phyloP scores from a whole-genome alignment of 129 eudicot species.

The Erigeron canadensis region DNA sequence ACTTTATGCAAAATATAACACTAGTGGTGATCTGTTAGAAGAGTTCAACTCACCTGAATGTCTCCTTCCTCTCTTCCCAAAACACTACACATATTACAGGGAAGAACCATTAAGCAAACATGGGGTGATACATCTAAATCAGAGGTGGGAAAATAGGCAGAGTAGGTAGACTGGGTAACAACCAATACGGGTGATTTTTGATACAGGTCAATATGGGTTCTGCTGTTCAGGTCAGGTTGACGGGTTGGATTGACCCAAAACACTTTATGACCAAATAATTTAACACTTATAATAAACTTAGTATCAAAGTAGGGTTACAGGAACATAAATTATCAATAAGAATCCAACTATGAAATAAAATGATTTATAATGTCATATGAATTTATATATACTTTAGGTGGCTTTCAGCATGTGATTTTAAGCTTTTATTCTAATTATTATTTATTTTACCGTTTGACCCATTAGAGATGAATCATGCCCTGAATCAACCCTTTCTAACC shows the following conservation, averaged over 20 bases:
- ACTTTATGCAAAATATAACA: conserved; percentile 11
- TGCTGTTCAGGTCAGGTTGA: not conserved
- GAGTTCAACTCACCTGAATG: conserved; percentile 45
- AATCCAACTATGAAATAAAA: not conserved
- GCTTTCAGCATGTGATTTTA: not conserved
- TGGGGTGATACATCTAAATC: not conserved
- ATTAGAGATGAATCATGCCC: not conserved
- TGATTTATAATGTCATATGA: not conserved
- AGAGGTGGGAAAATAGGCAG: not conserved
- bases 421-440: not conserved
- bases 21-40: not conserved
- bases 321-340: not conserved
- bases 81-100: conserved; percentile 52
- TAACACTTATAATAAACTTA: not conserved
- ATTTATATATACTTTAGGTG: not conserved
- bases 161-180: not conserved
- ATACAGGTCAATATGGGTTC: not conserved
- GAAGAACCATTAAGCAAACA: conserved; percentile 15
- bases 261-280: not conserved
- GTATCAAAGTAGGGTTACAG: not conserved
- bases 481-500: not conserved
- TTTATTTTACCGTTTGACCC: not conserved
- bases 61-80: conserved; percentile 66
- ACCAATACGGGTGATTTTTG: not conserved
- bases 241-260: not conserved